Evolutionary conservation across 2,329 filamentous ascomycete genomes (phyloP).

Genomic region (Ascochyta viciae-villosae): DNA sequence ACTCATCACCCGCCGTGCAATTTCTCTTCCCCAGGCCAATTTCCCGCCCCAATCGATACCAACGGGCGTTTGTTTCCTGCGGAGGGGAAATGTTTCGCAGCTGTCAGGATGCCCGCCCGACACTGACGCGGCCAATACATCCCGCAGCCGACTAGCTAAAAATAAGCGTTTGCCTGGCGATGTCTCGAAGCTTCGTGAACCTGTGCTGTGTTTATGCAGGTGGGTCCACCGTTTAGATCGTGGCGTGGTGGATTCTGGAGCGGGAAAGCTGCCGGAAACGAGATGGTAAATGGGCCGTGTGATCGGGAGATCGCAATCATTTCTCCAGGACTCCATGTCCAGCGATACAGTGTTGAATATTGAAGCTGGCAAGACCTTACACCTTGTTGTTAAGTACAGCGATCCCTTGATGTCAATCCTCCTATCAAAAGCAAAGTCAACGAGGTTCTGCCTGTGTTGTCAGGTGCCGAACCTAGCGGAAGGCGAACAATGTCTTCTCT

Average conservation of each 20-base stretch:
- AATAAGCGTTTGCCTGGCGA: conserved; percentile 10
- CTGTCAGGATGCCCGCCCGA: conserved; percentile 2
- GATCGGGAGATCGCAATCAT: conserved; percentile 6
- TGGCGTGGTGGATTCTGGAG: conserved; percentile 14
- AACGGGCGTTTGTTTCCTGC: not conserved
- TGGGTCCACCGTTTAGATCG: conserved; percentile 13
- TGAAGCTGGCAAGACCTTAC: not conserved
- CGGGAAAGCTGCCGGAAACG: conserved; percentile 9
- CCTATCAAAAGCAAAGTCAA: not conserved
- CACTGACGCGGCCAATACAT: conserved; percentile 17
- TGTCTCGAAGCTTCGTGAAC: conserved; percentile 20
- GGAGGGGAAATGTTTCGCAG: conserved; percentile 1
- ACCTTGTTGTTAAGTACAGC: not conserved
- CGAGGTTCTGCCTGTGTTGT: not conserved
- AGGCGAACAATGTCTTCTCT: too few relatives aligned
- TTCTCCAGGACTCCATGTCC: not conserved
- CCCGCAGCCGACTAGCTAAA: conserved; percentile 11
- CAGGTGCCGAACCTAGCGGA: not conserved
- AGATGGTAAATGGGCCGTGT: not conserved
- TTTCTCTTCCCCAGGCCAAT: conserved; percentile 18
- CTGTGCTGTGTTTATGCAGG: conserved; percentile 3
- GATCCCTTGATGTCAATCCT: conserved; percentile 3
- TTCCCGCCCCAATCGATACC: conserved; percentile 9
- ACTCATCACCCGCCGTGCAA: conserved; percentile 16
- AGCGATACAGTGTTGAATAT: not conserved